These are phyloP conservation scores for Durusdinium trenchii DNA, from an alignment of 73 alveolate species.

Conservation along the genomic window DNA sequence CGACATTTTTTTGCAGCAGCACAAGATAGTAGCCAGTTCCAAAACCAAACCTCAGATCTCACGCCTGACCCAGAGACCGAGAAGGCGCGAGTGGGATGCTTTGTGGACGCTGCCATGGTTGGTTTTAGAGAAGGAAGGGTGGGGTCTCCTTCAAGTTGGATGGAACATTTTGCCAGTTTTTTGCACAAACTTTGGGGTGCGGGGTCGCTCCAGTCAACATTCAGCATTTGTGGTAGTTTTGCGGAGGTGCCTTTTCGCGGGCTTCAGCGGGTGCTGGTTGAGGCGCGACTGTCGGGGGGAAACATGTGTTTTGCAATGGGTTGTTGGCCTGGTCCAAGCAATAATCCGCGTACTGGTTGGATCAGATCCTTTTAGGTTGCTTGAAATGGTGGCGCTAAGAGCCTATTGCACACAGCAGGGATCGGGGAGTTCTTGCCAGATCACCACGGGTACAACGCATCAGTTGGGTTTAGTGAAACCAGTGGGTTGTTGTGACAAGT, in stretches of 20 bases:
- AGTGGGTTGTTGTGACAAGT: no score
- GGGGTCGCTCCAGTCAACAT: background rate
- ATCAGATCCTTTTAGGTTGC: background rate
- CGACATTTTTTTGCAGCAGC: no score
- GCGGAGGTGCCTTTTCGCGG: conserved; percentile 5
- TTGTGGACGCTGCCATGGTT: background rate
- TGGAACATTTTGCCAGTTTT: background rate
- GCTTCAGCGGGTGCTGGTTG: conserved; percentile 32
- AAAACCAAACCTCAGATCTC: background rate
- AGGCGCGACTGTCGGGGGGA: background rate
- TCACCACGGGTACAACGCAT: background rate
- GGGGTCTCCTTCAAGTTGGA: background rate
- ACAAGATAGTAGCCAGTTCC: background rate
- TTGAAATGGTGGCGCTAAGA: background rate
- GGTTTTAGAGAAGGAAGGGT: background rate
- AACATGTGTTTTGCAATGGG: background rate
- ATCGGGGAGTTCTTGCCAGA: background rate
- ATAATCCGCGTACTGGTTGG: background rate
- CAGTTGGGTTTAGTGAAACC: background rate
- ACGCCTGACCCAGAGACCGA: conserved; percentile 3
- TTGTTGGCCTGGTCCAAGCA: background rate
- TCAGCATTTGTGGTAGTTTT: background rate
- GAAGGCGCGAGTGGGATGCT: background rate
- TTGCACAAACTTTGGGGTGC: background rate
- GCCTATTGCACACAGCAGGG: background rate